Percentiles rank a stretch among this genome's conserved stretches.
Conservation (phyloP, 2,329 filamentous ascomycete genomes). For the Aaosphaeria arxii region DNA sequence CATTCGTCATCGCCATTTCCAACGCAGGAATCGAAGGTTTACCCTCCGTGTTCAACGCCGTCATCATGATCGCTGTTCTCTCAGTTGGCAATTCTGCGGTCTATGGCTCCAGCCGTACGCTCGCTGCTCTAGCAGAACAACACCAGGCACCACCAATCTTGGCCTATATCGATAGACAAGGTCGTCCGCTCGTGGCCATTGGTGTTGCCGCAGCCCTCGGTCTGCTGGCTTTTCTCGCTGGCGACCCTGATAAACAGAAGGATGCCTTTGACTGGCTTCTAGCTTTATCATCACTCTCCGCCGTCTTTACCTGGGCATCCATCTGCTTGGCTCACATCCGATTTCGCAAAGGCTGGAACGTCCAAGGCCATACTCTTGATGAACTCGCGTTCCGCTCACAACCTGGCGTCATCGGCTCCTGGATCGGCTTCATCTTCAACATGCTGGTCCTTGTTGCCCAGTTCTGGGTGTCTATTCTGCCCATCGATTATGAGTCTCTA, state of each 20-base stretch:
- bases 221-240: slow-evolving; percentile 57
- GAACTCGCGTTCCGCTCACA: slow-evolving; percentile 82
- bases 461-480: slow-evolving; percentile 83
- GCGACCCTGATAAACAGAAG: slow-evolving; percentile 35
- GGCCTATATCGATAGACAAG: slow-evolving; percentile 59
- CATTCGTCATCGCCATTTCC: slow-evolving; percentile 89
- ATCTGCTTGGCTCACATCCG: slow-evolving; percentile 92
- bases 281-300: slow-evolving; percentile 68
- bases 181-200: slow-evolving; percentile 58
- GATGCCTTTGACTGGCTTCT: slow-evolving; percentile 64
- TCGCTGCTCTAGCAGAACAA: slow-evolving; percentile 86
- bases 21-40: slow-evolving; percentile 78
- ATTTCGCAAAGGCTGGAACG: slow-evolving; percentile 61
- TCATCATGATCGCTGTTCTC: slow-evolving; percentile 86
- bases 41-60: slow-evolving; percentile 89
- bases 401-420: slow-evolving; percentile 76
- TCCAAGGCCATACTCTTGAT: slow-evolving; percentile 54
- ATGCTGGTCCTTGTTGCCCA: slow-evolving; percentile 73
- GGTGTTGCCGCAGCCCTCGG: slow-evolving; percentile 55
- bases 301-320: slow-evolving; percentile 76
- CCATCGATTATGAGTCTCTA: slow-evolving; percentile 57
- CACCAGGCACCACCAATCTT: slow-evolving; percentile 55
- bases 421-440: slow-evolving; percentile 75
- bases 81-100: slow-evolving; percentile 91
- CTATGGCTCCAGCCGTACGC: slow-evolving; percentile 85